These are phyloP conservation scores for Colletotrichum plurivorum DNA, from an alignment of 2,329 filamentous ascomycete genomes.

Conservation along the genomic window DNA sequence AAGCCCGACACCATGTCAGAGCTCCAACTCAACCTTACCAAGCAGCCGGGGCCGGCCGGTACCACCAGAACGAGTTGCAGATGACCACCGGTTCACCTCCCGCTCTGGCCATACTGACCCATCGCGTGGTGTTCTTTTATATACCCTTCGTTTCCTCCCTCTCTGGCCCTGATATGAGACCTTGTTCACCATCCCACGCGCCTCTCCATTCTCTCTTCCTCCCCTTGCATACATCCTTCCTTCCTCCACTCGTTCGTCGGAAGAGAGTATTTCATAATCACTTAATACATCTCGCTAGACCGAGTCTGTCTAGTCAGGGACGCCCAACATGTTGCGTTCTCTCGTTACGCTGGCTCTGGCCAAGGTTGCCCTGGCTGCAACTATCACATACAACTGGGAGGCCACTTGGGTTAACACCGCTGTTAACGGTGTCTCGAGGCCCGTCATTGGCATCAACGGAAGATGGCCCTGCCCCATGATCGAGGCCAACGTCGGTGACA, in stretches of 20 bases:
- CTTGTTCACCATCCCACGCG: conserved; percentile 11
- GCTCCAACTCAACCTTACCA: conserved; percentile 36
- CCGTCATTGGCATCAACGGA: conserved; percentile 69
- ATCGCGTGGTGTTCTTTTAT: conserved; percentile 25
- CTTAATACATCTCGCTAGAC: conserved; percentile 12
- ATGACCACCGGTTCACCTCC: not conserved
- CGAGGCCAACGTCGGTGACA: conserved; percentile 65
- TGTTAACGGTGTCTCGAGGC: conserved; percentile 54
- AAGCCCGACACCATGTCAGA: conserved; percentile 31
- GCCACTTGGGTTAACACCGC: conserved; percentile 56
- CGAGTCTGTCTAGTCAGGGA: conserved; percentile 16
- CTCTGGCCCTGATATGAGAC: not conserved
- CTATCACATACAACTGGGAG: conserved; percentile 55
- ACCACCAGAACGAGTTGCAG: not conserved
- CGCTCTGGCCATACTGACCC: conserved; percentile 18
- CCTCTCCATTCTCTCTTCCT: conserved; percentile 7
- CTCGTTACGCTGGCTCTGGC: conserved; percentile 42
- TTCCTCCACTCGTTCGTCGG: conserved; percentile 31
- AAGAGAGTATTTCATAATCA: conserved; percentile 18
- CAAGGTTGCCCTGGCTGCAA: conserved; percentile 46
- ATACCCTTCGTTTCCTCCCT: conserved; percentile 17
- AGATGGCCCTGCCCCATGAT: conserved; percentile 73
- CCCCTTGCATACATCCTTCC: conserved; percentile 13
- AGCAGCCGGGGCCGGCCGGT: conserved; percentile 20
- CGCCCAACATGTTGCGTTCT: conserved; percentile 24